phyloP scores from a whole-genome alignment of 805 yeast species.

The Kodamaea hsintzibuensis region DNA sequence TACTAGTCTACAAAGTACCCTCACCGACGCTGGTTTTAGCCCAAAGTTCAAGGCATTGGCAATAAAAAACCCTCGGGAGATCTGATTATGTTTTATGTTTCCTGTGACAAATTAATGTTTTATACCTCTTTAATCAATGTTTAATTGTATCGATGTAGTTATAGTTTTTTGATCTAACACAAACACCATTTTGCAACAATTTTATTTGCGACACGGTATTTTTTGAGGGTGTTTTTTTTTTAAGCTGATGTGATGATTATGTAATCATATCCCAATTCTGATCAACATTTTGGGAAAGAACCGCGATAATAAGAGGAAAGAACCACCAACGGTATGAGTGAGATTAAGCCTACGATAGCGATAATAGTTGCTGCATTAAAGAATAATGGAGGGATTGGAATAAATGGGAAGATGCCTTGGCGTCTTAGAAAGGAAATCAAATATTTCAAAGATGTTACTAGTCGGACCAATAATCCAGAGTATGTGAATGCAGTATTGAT shows the following conservation, averaged over 20 bases:
- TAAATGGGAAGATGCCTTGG: constrained; percentile 86
- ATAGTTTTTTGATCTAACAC: not conserved
- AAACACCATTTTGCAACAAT: constrained; percentile 3
- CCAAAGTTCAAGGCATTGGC: not conserved
- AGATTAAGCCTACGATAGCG: constrained; percentile 23
- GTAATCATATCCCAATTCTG: not conserved
- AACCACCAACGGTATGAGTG: constrained; percentile 2
- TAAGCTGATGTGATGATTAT: not conserved
- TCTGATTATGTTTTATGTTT: not conserved
- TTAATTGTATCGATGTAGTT: not conserved
- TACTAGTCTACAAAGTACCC: constrained; percentile 1
- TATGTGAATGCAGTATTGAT: constrained; percentile 75
- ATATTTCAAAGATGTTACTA: constrained; percentile 77
- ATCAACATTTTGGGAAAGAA: no score
- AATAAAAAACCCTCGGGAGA: not conserved
- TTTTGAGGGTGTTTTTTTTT: no score
- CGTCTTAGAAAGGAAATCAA: constrained; percentile 78
- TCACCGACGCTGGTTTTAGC: not conserved
- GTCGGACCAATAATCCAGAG: constrained; percentile 33
- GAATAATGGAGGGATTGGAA: constrained; percentile 84
- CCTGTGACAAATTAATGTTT: not conserved
- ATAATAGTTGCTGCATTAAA: constrained; percentile 83
- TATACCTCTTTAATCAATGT: not conserved
- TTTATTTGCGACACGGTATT: not conserved
- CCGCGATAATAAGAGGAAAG: no score